Evolutionary conservation across 768 basidiomycete genomes (phyloP).

Genomic region (Trametes villosa): DNA sequence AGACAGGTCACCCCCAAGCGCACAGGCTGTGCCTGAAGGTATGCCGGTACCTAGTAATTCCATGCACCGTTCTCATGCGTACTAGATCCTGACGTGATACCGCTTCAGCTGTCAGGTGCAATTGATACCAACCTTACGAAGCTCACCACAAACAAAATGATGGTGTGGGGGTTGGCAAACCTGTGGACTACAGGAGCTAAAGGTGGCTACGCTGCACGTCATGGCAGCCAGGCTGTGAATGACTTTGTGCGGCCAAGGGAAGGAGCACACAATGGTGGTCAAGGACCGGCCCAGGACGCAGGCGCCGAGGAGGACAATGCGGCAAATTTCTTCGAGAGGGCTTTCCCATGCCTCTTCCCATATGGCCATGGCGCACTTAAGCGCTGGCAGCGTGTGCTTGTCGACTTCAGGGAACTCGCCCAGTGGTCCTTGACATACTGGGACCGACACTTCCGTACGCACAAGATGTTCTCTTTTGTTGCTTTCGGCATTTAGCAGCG

Average conservation of each 20-base stretch:
- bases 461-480: conserved; percentile 39
- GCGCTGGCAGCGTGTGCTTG: neutral
- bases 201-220: conserved; percentile 31
- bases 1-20: no score
- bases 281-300: conserved; percentile 3
- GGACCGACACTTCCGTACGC: conserved; percentile 36
- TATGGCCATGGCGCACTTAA: conserved; percentile 32
- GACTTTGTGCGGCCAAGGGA: neutral
- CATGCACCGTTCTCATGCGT: no score
- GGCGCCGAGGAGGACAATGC: neutral
- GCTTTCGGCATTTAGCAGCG: conserved; percentile 38
- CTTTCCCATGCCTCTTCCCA: conserved; percentile 28
- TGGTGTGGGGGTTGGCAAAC: conserved; percentile 35
- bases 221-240: conserved; percentile 20
- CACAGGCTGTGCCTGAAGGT: no score
- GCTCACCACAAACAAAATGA: conserved; percentile 28
- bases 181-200: conserved; percentile 26
- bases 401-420: conserved; percentile 33
- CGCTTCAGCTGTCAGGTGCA: conserved; percentile 31
- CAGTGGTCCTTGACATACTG: conserved; percentile 36
- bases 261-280: neutral
- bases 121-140: conserved; percentile 35
- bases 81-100: conserved; percentile 36
- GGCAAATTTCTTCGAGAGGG: conserved; percentile 21
- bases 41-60: no score